Evolutionary conservation across 441 rosid genomes (phyloP), one percentile per base, ranked within the genome.

Genomic region (Sinapis alba): DNA sequence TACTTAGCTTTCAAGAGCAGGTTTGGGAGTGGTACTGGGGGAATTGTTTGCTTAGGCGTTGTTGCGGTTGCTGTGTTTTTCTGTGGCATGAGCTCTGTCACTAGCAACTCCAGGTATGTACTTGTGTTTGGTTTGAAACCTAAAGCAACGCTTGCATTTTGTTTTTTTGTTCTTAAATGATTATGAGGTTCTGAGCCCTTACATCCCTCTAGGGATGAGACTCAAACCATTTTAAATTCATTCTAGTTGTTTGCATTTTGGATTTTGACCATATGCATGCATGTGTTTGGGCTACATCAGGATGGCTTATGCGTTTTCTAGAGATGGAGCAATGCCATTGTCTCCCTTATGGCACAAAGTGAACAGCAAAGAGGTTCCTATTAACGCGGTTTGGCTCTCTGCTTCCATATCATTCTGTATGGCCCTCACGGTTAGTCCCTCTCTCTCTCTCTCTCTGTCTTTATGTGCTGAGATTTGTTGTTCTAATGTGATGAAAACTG

Each of bases 271-370:
- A 53, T 36, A 62, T 62, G 74, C 28, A 50, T 38, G 32, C 30
- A 61, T 62, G 43, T 60, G 20, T 47, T 3, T 50, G 30, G 34
- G 50, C 10, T 51, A 20, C 15, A 19, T 19, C 87, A 95, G 99
- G 86, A 96, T 95, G 99, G 98, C 88, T 10, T 95, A 95, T 74
- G 99, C 99, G 47, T 95, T 95, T 77, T 95, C 99, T 5, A 93
- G 98, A 88, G 99, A 95, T 71, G 97, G 99, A 75, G 99, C 98
- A 9, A 89, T 96, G 98, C 99, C 99, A 36, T 51, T 82, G 62
- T 93, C 98, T 3, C 83, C 88, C 1, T 69, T 90, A 38, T 95
- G 98, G 99, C 98, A 96, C 80, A 86, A 86, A 88, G 98, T 91
- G 59, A 96, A 96, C 87, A 79, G 82, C 74, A 93, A 83, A 57